These are phyloP conservation scores for Silybum marianum DNA, from an alignment of 129 eudicot genomes.

Conservation along the genomic window DNA sequence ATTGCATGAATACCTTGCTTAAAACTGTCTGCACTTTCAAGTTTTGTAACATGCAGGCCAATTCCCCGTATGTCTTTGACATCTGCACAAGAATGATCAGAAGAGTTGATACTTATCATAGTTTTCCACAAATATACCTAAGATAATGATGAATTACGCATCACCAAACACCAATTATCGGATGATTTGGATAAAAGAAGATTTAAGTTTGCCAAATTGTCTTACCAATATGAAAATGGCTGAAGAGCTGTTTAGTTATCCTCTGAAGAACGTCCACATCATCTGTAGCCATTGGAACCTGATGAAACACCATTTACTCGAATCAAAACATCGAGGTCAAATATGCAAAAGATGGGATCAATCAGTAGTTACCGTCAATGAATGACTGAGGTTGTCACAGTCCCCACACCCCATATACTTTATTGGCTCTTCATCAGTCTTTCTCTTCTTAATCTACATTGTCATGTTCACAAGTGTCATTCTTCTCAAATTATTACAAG, in stretches of 20 bases:
- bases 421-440: conserved; percentile 71
- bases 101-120: conserved; percentile 20
- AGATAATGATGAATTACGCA: neutral
- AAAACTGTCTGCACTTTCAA: conserved; percentile 60
- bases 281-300: conserved; percentile 93
- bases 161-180: neutral
- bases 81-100: conserved; percentile 44
- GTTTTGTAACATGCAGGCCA: conserved; percentile 91
- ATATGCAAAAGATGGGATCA: neutral
- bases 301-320: conserved; percentile 13
- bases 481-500: neutral
- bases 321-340: conserved; percentile 9
- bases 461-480: conserved; percentile 12
- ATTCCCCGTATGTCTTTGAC: conserved; percentile 85
- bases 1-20: conserved; percentile 49
- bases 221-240: conserved; percentile 69
- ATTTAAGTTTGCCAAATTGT: neutral
- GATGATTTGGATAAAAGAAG: neutral
- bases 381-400: conserved; percentile 88
- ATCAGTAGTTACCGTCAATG: conserved; percentile 61
- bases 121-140: conserved; percentile 11
- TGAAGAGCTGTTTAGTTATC: conserved; percentile 73
- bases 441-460: conserved; percentile 76
- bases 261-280: conserved; percentile 71
- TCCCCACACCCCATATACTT: conserved; percentile 95